Evolutionary conservation across 192 early-diverging fungal species (phyloP), one percentile per base, ranked within the genome.

Genomic region (Helicostylum pulchrum): DNA sequence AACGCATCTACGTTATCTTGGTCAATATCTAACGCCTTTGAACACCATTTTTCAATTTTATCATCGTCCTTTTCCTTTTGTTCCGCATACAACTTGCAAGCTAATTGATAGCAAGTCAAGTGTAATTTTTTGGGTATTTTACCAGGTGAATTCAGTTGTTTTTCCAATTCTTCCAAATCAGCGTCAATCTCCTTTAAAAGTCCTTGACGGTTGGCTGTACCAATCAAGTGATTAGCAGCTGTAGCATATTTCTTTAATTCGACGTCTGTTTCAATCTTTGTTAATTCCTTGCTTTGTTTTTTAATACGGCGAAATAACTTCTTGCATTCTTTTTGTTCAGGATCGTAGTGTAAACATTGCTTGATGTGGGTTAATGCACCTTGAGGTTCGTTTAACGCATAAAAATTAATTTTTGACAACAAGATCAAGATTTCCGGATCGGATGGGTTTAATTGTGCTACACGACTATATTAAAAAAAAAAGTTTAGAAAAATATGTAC

Each of bases 291-390:
- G 39, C 92, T 87, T 26, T 92, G 68, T 52, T 84, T 83, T 60
- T 93, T 94, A 39, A 95, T 63, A 53, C 71, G 76, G 23, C 81
- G 72, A 69, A 93, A 94, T 6, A 85, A 65, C 6, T 67, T 76
- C 74, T 94, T 95, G 83, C 96, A 98, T 31, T 74, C 36, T 71
- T 92, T 93, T 73, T 99, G 86, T 49, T 99, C 96, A 1, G 93
- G 95, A 68, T 99, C 96, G 4, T 87, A 87, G 26, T 86, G 83
- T 11, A 96, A 77, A 70, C 96, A 97, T 61, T 93, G 90, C 53
- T 95, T 94, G 63, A 91, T 77, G 61, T 82, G 78, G 0, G 78
- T 66, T 32, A 94, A 52, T 8, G 92, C 88, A 30, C 83, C 83
- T 64, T 82, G 76, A 0, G 84, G 80, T 80, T 94, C 88, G 44